These are phyloP conservation scores for Sesbania bispinosa DNA, from an alignment of 306 rosid genomes.

Conservation along the genomic window DNA sequence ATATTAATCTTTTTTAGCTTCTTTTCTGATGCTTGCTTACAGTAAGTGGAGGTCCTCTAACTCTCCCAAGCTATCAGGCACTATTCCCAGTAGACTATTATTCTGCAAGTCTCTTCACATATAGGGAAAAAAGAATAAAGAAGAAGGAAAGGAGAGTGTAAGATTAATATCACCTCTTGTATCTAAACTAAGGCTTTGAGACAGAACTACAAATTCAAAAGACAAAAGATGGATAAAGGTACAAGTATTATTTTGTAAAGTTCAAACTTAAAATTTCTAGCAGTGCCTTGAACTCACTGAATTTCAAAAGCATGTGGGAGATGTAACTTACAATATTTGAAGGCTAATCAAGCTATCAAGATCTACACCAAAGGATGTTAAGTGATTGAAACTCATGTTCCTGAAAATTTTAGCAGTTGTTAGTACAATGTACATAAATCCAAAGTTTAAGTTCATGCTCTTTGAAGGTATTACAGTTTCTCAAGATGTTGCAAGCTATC, in stretches of 20 bases:
- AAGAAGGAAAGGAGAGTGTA: neutral
- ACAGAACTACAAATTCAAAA: neutral
- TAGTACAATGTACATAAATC: neutral
- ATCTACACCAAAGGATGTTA: conserved; percentile 70
- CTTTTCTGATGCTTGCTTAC: conserved; percentile 43
- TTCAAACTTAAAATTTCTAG: neutral
- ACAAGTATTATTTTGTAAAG: neutral
- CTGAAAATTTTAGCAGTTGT: conserved; percentile 46
- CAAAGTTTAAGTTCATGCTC: conserved; percentile 2
- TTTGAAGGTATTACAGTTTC: conserved; percentile 57
- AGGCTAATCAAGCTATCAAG: conserved; percentile 69
- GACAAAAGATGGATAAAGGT: neutral
- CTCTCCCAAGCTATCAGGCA: conserved; percentile 90
- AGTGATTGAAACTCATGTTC: conserved; percentile 82
- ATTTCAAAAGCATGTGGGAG: neutral
- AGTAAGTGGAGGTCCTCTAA: conserved; percentile 70
- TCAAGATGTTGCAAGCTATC: conserved; percentile 74
- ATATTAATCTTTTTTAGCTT: neutral
- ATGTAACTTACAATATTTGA: conserved; percentile 61
- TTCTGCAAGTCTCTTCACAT: conserved; percentile 73
- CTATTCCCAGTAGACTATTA: conserved; percentile 63
- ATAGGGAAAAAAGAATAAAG: neutral
- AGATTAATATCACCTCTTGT: conserved; percentile 1
- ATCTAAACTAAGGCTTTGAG: neutral
- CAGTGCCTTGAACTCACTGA: neutral